Evolutionary conservation across 306 rosid genomes (phyloP), one percentile per base, ranked within the genome.

Genomic region (Trichosanthes truncata): DNA sequence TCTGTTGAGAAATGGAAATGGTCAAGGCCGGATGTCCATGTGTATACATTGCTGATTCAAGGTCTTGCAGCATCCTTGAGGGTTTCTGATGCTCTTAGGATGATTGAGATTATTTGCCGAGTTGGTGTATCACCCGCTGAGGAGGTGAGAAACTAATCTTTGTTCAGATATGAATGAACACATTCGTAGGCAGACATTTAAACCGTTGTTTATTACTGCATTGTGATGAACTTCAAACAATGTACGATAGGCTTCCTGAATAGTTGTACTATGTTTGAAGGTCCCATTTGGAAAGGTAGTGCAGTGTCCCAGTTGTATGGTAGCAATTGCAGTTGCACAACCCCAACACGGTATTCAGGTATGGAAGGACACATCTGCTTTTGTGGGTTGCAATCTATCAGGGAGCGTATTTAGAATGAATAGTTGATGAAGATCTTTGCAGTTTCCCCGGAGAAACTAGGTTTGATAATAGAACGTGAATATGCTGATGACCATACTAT

Each of bases 261-360:
- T 49, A 15, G 26, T 49, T 74, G 43, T 74, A 29, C 10, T 48
- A 8, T 74, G 78, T 74, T 74, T 29, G 81, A 78, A 95, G 99
- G 97, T 93, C 20, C 99, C 88, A 14, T 95, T 95, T 85, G 99
- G 99, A 75, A 95, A 91, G 89, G 90, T 95, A 68, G 96, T 95
- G 49, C 89, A 88, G 55, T 95, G 99, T 85, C 99, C 99, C 76
- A 90, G 86, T 84, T 95, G 97, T 88, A 84, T 62, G 86, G 71
- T 93, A 80, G 97, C 99, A 78, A 84, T 91, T 57, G 91, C 91
- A 63, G 97, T 95, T 86, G 96, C 97, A 43, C 99, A 95, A 85
- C 99, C 97, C 14, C 97, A 95, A 46, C 95, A 91, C 81, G 99
- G 99, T 81, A 89, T 95, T 85, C 97, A 95, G 97, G 98, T 92